These are phyloP conservation scores for Teratosphaeria zuluensis DNA, from an alignment of 2,329 filamentous ascomycete genomes.

Conservation along the genomic window DNA sequence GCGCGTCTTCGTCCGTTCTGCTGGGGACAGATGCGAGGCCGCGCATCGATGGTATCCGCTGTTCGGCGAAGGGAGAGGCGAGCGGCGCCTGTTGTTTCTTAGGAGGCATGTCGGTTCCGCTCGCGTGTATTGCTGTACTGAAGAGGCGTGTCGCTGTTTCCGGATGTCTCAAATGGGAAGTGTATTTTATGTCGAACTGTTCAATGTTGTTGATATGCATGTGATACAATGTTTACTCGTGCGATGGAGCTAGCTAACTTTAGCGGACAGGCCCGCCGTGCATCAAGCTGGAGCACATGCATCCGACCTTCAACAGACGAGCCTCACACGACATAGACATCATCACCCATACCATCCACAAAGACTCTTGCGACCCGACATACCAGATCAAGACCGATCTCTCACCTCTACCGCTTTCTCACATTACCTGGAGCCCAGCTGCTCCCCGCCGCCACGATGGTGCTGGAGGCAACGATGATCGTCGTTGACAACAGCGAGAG, in stretches of 20 bases:
- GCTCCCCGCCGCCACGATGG: constrained; percentile 59
- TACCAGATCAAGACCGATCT: not conserved
- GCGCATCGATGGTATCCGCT: not conserved
- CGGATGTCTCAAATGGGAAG: not conserved
- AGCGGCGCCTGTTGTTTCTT: constrained; percentile 2
- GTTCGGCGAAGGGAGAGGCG: not conserved
- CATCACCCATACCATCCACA: not conserved
- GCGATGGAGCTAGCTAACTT: not conserved
- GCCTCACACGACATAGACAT: not conserved
- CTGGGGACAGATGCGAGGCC: not conserved
- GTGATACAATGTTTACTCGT: not conserved
- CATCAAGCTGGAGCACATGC: not conserved
- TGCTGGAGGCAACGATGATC: constrained; percentile 98
- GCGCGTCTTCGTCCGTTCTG: constrained; percentile 8
- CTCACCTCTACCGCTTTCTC: not conserved
- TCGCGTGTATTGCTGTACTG: not conserved
- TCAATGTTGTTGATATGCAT: not conserved
- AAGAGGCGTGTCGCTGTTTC: not conserved
- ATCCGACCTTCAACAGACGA: not conserved
- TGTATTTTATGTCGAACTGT: not conserved
- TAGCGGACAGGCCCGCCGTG: not conserved
- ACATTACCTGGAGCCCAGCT: not conserved
- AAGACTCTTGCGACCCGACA: not conserved
- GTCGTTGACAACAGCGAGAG: constrained; percentile 99
- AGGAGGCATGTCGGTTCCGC: constrained; percentile 2